phyloP scores from a whole-genome alignment of 306 rosid species.

The Glycine tomentella region DNA sequence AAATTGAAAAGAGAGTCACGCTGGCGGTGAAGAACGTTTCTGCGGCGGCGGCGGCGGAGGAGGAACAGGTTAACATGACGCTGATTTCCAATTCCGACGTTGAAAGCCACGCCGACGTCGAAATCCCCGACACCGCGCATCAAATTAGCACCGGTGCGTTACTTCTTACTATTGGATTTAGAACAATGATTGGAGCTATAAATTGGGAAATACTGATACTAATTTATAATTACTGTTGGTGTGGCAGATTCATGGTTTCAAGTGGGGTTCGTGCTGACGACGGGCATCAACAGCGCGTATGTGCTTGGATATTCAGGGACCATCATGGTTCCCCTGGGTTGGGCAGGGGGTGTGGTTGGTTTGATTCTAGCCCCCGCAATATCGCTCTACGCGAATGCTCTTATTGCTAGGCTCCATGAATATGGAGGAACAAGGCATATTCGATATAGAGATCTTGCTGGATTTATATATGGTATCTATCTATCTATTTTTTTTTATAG shows the following conservation, averaged over 20 bases:
- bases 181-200: no score
- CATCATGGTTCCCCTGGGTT: slow-evolving; percentile 91
- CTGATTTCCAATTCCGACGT: slow-evolving; percentile 51
- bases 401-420: slow-evolving; percentile 91
- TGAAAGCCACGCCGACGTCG: slow-evolving; percentile 19
- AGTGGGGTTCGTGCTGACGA: slow-evolving; percentile 84
- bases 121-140: slow-evolving; percentile 79
- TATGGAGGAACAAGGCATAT: slow-evolving; percentile 91
- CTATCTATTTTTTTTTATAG: no score
- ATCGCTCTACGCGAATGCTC: slow-evolving; percentile 82
- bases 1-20: slow-evolving; percentile 24
- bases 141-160: slow-evolving; percentile 79
- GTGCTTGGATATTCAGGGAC: slow-evolving; percentile 92
- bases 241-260: slow-evolving; percentile 87
- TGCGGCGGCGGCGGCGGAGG: neutral
- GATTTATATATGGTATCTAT: slow-evolving; percentile 70
- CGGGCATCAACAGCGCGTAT: slow-evolving; percentile 91
- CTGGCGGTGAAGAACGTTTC: slow-evolving; percentile 46
- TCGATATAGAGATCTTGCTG: slow-evolving; percentile 96
- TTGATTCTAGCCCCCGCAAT: slow-evolving; percentile 70
- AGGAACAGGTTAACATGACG: neutral
- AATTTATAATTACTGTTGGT: neutral
- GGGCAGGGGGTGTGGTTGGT: slow-evolving; percentile 78
- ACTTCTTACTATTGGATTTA: no score
- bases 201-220: neutral